A percentile compares a stretch with the other conserved stretches of the same genome.
Conservation (phyloP, 129 eudicot species). For the Artemisia annua region DNA sequence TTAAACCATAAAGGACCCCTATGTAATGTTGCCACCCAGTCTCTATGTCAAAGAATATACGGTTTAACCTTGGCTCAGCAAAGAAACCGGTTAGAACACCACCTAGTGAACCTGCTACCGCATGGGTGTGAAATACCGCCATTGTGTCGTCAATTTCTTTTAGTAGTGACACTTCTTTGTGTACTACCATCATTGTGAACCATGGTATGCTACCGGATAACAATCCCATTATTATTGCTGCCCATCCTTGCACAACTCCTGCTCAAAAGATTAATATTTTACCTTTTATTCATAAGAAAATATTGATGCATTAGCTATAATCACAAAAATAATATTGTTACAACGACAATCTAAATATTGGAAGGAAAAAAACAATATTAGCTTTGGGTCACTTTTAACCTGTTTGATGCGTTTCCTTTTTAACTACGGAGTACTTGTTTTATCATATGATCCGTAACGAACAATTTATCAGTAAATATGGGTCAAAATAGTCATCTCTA, state of each 20-base stretch:
- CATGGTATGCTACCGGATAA: slow-evolving; percentile 78
- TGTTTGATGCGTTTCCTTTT: neutral
- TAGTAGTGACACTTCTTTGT: slow-evolving; percentile 54
- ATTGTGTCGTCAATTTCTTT: slow-evolving; percentile 73
- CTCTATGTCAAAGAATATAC: slow-evolving; percentile 41
- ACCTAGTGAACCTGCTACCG: slow-evolving; percentile 66
- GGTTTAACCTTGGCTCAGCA: slow-evolving; percentile 53
- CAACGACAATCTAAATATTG: too few relatives aligned
- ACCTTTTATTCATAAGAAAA: too few relatives aligned
- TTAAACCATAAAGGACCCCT: slow-evolving; percentile 49
- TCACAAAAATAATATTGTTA: too few relatives aligned
- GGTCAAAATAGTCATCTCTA: neutral
- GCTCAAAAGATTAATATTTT: neutral
- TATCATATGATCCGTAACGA: neutral
- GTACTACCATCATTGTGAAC: slow-evolving; percentile 86
- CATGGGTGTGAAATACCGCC: slow-evolving; percentile 84
- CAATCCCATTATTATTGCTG: slow-evolving; percentile 70
- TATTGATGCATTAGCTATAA: too few relatives aligned
- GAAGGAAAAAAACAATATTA: too few relatives aligned
- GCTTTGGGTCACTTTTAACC: neutral
- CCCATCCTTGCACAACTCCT: slow-evolving; percentile 91
- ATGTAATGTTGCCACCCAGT: slow-evolving; percentile 48
- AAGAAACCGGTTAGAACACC: slow-evolving; percentile 62
- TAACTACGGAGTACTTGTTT: too few relatives aligned
- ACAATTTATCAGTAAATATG: neutral